Conservation (phyloP, 169 alveolate species). For the Neospora caninum region DNA sequence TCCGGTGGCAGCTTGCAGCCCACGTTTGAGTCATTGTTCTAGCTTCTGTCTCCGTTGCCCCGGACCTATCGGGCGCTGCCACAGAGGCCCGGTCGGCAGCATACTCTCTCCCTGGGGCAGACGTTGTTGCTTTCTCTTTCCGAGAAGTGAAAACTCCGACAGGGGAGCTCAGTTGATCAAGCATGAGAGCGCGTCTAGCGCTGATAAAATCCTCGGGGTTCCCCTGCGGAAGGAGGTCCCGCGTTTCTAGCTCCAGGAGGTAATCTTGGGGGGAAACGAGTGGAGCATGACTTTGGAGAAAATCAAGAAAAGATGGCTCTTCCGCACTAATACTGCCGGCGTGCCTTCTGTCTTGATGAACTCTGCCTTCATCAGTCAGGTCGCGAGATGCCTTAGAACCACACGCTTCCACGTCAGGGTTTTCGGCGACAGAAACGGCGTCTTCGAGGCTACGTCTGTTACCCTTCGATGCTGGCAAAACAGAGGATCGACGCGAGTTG, state of each 20-base stretch:
- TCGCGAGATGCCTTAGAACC: background rate
- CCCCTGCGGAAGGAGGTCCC: background rate
- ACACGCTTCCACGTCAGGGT: background rate
- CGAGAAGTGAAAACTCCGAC: background rate
- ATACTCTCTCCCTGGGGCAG: too few relatives aligned
- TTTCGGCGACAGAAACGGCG: background rate
- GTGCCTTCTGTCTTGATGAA: background rate
- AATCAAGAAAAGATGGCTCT: background rate
- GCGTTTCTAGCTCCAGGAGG: background rate
- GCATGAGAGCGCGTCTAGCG: background rate
- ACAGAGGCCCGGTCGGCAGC: background rate
- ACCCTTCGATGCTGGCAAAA: background rate
- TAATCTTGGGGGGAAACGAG: constrained; percentile 7
- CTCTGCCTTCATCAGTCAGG: background rate
- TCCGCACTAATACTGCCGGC: background rate
- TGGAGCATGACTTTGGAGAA: constrained; percentile 17
- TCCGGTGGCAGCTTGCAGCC: background rate
- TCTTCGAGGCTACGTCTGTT: background rate
- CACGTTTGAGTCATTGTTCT: background rate
- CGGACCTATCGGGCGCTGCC: background rate
- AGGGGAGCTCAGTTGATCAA: background rate
- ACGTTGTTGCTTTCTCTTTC: background rate
- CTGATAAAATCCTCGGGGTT: background rate
- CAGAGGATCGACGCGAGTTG: background rate
- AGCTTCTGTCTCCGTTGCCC: background rate